Percentiles rank a stretch among this genome's conserved stretches.
These are phyloP conservation scores for Blastobotrys proliferans DNA, from an alignment of 1,139 yeast species.

Conservation along the genomic window DNA sequence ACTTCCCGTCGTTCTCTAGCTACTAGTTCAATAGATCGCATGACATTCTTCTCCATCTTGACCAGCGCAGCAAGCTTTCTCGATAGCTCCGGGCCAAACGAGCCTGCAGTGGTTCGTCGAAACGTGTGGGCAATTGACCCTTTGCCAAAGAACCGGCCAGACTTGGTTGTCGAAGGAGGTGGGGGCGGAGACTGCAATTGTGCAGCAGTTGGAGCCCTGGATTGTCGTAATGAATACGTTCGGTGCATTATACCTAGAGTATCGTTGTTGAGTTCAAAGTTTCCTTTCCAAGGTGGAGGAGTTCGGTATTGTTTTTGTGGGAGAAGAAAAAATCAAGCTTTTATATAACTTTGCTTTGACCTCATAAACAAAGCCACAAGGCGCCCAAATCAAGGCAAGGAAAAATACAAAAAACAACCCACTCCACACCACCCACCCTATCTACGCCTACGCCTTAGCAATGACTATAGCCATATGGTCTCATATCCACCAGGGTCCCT, in stretches of 20 bases:
- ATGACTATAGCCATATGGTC: no score
- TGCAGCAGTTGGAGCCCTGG: conserved; percentile 95
- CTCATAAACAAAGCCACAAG: no score
- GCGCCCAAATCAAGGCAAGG: no score
- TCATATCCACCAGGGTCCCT: no score
- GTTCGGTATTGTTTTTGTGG: no score
- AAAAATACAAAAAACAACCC: no score
- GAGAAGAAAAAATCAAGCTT: background rate
- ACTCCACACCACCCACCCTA: no score
- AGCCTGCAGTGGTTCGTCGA: conserved; percentile 87
- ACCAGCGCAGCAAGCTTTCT: conserved; percentile 85
- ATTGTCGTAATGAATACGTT: conserved; percentile 92
- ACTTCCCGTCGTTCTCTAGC: conserved; percentile 95
- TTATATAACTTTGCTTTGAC: conserved; percentile 1
- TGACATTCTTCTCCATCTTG: conserved; percentile 94
- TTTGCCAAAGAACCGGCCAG: conserved; percentile 84
- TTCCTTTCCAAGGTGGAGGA: no score
- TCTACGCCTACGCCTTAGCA: no score
- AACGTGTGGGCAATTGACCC: conserved; percentile 78
- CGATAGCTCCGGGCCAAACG: conserved; percentile 91
- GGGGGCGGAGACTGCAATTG: conserved; percentile 94
- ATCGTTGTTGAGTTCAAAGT: no score
- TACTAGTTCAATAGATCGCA: conserved; percentile 89
- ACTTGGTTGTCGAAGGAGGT: conserved; percentile 84
- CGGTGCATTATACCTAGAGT: conserved; percentile 97